Base-by-base conservation (phyloP, 805 yeast genomes). In the Dipodascopsis tothii region DNA sequence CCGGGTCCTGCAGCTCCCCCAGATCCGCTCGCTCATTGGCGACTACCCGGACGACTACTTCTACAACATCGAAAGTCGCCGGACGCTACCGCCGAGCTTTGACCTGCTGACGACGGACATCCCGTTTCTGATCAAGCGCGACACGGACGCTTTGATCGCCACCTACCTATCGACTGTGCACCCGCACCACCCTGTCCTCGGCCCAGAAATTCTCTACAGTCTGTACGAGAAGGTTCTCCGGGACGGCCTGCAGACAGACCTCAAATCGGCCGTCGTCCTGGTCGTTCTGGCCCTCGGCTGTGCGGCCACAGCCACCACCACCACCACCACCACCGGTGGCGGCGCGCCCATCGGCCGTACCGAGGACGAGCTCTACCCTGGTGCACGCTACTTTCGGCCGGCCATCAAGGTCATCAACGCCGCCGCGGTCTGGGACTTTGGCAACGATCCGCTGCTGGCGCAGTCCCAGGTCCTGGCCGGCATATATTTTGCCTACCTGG, bases 151-250 rank as follows among this genome's bases (percentile, higher is more conserved):
- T 2, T 21, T 40, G 21, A 9, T 40, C 5, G 27, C 39, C 4
- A 17, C 19, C 1, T 40, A 35, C 14, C 6, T 35, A 3, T 4
- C 35, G 4, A 40, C 23, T 5, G 44, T 40, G 4, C 39, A 40
- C 23, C 39, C 27, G 1, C 44, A 40, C 23, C 44, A 40, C 35
- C 44, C 44, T 4, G 35, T 40, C 11, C 7, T 40, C 21, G 44
- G 34, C 3, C 35, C 9, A 11, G 3, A 22, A 5, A 25, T 3
- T 3, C 17, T 40, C 2, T 5, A 21, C 3, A 21, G 18, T 3
- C 2, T 35, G 5, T 40, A 35, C 30, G 20, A 35, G 17, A 6
- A 6, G 3, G 21, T 17, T 3, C 7, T 17, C 2, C 20, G 34
- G 16, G n/a, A 34, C 11, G 39, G 44, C 5, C 20, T 40, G 22